Evolutionary conservation across 495 filamentous ascomycete species (phyloP), one percentile per base, ranked within the genome.

Genomic region (Talaromyces trachyspermus): DNA sequence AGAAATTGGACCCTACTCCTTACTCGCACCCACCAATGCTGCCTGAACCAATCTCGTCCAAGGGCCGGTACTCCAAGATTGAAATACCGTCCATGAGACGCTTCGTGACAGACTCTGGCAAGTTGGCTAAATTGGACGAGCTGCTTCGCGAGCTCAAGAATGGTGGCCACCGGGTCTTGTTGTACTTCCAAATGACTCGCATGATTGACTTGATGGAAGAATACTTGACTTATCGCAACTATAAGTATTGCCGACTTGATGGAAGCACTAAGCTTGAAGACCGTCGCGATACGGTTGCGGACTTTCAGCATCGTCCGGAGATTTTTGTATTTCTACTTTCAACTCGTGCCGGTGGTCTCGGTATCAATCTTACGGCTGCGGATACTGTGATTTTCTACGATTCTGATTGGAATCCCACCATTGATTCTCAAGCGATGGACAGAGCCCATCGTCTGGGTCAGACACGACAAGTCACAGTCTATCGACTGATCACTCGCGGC

Each of bases 151-250:
- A 89, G 56, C 79, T 99, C 47, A 99, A 97, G 72, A 82, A 90
- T 44, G 86, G 82, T 36, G 86, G 86, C 36, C 92, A 99, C 56
- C 89, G 92, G 57, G 92, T 99, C 14, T 79, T 99, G 6, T 73
- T 99, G n/a, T 99, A 99, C 73, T 99, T 99, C 83, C 92, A 99
- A 69, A 99, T 99, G 92, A 99, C 92, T n/a, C 83, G 86, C 55
- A 99, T 99, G 92, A 97, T 99, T 59, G 92, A 99, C 59, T 70
- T 99, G 27, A 96, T 96, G 85, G 92, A 99, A 58, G 92, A 99
- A 65, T 99, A 97, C 58, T 76, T 99, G 32, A 97, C 92, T 3
- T 97, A 95, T 69, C 84, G 92, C 54, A 95, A 96, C 66, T 96
- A 94, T 80, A 95, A 95, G 62, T 98, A 97, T 70, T 89, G 91